Evolutionary conservation across 768 basidiomycete genomes (phyloP).

Genomic region (Termitomyces sp.): DNA sequence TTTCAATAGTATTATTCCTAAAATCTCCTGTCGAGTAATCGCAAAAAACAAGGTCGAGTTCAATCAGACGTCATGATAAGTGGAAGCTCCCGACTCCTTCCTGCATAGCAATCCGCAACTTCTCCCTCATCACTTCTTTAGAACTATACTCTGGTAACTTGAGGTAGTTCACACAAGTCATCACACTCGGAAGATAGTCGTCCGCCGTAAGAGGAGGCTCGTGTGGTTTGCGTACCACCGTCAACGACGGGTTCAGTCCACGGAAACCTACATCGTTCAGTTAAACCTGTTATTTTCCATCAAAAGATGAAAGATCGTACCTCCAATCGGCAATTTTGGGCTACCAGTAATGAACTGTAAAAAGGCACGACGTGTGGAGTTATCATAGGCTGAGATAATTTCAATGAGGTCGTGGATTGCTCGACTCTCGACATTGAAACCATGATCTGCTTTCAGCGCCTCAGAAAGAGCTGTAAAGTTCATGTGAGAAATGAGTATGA

Average conservation of each 20-base stretch:
- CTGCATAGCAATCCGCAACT: slow-evolving; percentile 77
- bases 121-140: slow-evolving; percentile 78
- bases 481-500: slow-evolving; percentile 8
- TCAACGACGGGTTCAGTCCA: slow-evolving; percentile 88
- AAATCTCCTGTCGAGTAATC: not conserved
- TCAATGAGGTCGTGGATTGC: slow-evolving; percentile 85
- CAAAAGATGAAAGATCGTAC: slow-evolving; percentile 35
- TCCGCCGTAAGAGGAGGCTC: slow-evolving; percentile 88
- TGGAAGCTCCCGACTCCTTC: slow-evolving; percentile 98
- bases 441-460: slow-evolving; percentile 94
- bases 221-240: slow-evolving; percentile 95
- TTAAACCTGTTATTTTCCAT: not conserved
- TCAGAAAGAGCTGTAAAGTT: slow-evolving; percentile 67
- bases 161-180: slow-evolving; percentile 97
- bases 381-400: slow-evolving; percentile 79
- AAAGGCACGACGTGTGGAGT: slow-evolving; percentile 71
- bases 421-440: slow-evolving; percentile 92
- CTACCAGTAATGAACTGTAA: slow-evolving; percentile 98
- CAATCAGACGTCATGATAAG: slow-evolving; percentile 59
- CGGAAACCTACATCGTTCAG: slow-evolving; percentile 65
- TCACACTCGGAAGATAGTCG: slow-evolving; percentile 93
- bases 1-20: not conserved
- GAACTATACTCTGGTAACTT: slow-evolving; percentile 95
- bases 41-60: slow-evolving; percentile 3
- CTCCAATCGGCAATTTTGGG: slow-evolving; percentile 93